Base-by-base conservation (phyloP, 2,329 filamentous ascomycete species). In the Pseudonectria foliicola region DNA sequence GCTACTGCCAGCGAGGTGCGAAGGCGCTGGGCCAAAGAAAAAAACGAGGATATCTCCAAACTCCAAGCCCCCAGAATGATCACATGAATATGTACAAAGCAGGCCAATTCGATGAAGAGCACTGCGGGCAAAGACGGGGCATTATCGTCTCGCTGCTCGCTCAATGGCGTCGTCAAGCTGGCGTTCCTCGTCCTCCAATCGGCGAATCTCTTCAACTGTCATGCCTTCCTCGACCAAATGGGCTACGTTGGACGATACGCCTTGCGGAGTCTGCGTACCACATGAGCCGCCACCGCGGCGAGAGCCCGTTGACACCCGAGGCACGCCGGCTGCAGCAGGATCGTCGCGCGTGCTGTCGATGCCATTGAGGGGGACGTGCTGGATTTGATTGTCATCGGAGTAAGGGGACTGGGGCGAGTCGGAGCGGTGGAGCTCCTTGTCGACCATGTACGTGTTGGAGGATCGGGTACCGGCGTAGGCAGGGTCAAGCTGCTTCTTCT, bases 181-280 rank as follows among this genome's bases (percentile, higher is more conserved):
- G 40, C 68, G 54, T 55, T 79, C 75, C 49, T 78, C 74, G 42
- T 76, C 73, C 47, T 75, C 73, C 27, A 78, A 44, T 43, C 69
- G 54, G 33, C 66, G 60, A 31, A 77, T 72, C 50, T 78, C 71
- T 0, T 70, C 73, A 7, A 62, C 60, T 31, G 73, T 76, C 73
- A 78, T 78, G 32, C 71, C 70, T n/a, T 76, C 73, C 48, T 78
- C 73, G 4, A 76, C 68, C 24, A 78, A 54, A 40, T 75, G 71
- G 13, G 67, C 66, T 29, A 73, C 69, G 18, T 57, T 59, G 13
- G 55, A 48, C 7, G 58, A 48, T 29, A 61, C 54, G 34, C 53
- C 58, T 38, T 53, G 53, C 2, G 53, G 54, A 14, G 55, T 54
- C 29, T 45, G 46, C 13, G 45, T 39, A 30, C 44, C 43, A 18